Conservation (phyloP, 257 asterid genomes). For the Leonotis leonurus region DNA sequence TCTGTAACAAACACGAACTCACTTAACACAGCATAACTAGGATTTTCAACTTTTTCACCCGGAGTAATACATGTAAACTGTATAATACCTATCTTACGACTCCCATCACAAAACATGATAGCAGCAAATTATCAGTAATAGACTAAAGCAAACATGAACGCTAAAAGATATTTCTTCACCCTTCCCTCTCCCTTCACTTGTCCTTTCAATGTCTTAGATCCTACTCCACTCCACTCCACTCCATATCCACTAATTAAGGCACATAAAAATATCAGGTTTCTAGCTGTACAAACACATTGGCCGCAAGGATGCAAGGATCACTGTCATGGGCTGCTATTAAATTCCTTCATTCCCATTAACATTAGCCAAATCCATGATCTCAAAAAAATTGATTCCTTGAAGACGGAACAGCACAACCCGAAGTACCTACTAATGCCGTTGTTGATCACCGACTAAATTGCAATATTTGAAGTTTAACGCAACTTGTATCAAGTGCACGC, state of each 20-base stretch:
- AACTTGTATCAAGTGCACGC: not conserved
- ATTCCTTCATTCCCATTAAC: not conserved
- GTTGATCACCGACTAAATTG: not conserved
- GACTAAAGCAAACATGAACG: too few relatives aligned
- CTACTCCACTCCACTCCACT: constrained; percentile 9
- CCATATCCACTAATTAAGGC: not conserved
- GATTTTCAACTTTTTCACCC: too few relatives aligned
- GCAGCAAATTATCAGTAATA: too few relatives aligned
- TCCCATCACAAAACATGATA: too few relatives aligned
- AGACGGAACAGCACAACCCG: too few relatives aligned
- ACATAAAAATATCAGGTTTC: not conserved
- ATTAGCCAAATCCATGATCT: not conserved
- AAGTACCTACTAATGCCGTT: not conserved
- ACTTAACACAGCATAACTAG: too few relatives aligned
- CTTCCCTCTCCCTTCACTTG: too few relatives aligned
- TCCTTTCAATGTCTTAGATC: not conserved
- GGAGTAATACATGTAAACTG: too few relatives aligned
- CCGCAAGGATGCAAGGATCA: constrained; percentile 1
- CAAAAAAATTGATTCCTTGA: not conserved
- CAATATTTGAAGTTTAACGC: not conserved
- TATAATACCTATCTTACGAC: too few relatives aligned
- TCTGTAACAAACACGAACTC: too few relatives aligned
- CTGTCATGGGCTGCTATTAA: too few relatives aligned
- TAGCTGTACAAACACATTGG: not conserved
- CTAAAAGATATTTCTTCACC: too few relatives aligned